These are phyloP conservation scores for Penicillium parvum DNA, from an alignment of 495 filamentous ascomycete species.

Conservation along the genomic window DNA sequence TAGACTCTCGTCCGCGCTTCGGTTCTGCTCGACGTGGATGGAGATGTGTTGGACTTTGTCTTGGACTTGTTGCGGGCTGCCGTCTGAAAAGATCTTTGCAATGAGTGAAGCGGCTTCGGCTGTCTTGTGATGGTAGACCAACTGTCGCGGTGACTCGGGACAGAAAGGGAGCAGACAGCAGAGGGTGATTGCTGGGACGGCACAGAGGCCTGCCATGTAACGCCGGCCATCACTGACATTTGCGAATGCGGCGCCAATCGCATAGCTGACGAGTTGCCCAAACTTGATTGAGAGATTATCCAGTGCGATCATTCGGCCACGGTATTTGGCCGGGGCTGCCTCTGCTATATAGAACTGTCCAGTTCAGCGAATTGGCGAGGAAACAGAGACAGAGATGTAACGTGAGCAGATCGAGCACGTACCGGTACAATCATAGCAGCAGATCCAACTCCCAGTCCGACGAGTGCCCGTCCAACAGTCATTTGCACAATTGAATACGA, in stretches of 20 bases:
- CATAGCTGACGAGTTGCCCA: conserved; percentile 49
- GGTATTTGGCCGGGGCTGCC: conserved; percentile 45
- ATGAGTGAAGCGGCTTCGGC: conserved; percentile 36
- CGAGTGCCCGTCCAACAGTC: conserved; percentile 45
- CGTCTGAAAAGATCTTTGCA: conserved; percentile 33
- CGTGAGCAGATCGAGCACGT: not conserved
- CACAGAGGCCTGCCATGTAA: conserved; percentile 46
- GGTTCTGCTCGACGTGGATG: conserved; percentile 31
- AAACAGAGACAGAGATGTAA: not conserved
- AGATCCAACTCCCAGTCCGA: conserved; percentile 49
- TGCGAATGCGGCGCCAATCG: conserved; percentile 47
- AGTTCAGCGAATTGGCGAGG: no score
- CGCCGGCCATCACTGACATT: conserved; percentile 45
- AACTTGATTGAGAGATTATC: conserved; percentile 52
- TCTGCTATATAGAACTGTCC: conserved; percentile 38
- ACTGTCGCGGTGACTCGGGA: conserved; percentile 49
- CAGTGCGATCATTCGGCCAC: conserved; percentile 49
- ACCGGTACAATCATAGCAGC: conserved; percentile 45
- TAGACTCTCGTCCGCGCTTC: conserved; percentile 16
- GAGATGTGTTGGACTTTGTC: conserved; percentile 36
- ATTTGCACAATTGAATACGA: conserved; percentile 45
- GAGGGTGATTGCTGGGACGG: conserved; percentile 42
- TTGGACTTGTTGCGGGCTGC: conserved; percentile 31
- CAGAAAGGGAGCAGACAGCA: conserved; percentile 38
- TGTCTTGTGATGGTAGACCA: conserved; percentile 38